Evolutionary conservation across 2,329 filamentous ascomycete species (phyloP).

Genomic region (Diaporthe sp.): DNA sequence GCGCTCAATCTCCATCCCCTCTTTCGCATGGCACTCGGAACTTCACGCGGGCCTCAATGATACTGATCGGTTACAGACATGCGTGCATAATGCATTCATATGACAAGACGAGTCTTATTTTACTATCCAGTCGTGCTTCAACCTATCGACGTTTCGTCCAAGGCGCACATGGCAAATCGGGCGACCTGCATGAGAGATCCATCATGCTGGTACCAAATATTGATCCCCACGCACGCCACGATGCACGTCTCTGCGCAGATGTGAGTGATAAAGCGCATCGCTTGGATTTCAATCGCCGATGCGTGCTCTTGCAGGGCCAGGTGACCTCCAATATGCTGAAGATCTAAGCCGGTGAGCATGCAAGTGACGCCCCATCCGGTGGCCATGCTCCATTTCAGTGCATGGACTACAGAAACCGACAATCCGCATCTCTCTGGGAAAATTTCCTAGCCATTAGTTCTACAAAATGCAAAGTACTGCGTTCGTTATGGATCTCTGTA

Average conservation of each 20-base stretch:
- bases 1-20: too few relatives aligned
- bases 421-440: neutral
- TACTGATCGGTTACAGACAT: neutral
- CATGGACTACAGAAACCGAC: neutral
- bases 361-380: neutral
- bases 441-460: neutral
- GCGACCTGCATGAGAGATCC: neutral
- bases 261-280: neutral
- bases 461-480: neutral
- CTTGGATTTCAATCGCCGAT: neutral
- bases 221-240: neutral
- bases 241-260: neutral
- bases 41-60: too few relatives aligned
- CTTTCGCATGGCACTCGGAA: neutral
- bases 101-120: neutral
- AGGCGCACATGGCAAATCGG: neutral
- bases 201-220: neutral
- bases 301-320: neutral
- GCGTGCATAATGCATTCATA: neutral
- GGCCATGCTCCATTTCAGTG: too few relatives aligned
- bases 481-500: neutral
- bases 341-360: neutral
- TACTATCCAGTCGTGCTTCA: neutral
- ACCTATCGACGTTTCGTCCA: neutral
- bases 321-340: neutral